Conservation (phyloP, 2,329 filamentous ascomycete genomes). For the Fusarium mundagurra region DNA sequence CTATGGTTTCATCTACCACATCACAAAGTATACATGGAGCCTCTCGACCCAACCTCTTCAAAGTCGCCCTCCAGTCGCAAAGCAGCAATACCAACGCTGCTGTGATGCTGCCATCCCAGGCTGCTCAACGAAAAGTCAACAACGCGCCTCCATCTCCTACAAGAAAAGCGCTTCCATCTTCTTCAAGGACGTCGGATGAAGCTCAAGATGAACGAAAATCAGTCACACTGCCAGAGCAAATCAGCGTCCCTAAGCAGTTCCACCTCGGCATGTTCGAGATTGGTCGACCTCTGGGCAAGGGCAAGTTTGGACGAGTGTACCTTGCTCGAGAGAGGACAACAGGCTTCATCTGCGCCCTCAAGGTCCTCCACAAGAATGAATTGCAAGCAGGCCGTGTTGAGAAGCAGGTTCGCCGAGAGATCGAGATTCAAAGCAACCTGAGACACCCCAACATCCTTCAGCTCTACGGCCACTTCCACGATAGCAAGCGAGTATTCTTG, state of each 20-base stretch:
- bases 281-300: slow-evolving; percentile 84
- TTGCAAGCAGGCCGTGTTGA: slow-evolving; percentile 79
- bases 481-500: slow-evolving; percentile 85
- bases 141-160: slow-evolving; percentile 59
- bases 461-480: slow-evolving; percentile 88
- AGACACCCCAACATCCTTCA: slow-evolving; percentile 85
- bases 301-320: slow-evolving; percentile 88
- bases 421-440: slow-evolving; percentile 88
- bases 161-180: slow-evolving; percentile 59
- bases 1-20: slow-evolving; percentile 43
- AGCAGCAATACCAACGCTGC: slow-evolving; percentile 73
- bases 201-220: slow-evolving; percentile 60
- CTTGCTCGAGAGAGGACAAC: slow-evolving; percentile 80
- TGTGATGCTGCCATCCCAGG: slow-evolving; percentile 74
- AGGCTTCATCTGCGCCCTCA: slow-evolving; percentile 85
- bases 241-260: slow-evolving; percentile 70
- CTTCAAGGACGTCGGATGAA: slow-evolving; percentile 60
- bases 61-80: slow-evolving; percentile 83
- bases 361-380: slow-evolving; percentile 86
- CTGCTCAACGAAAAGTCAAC: slow-evolving; percentile 63
- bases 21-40: slow-evolving; percentile 61
- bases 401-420: slow-evolving; percentile 86
- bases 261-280: slow-evolving; percentile 97
- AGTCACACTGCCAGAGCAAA: slow-evolving; percentile 65
- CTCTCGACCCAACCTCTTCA: slow-evolving; percentile 83